A percentile compares a stretch with the other conserved stretches of the same genome.
Conservation (phyloP, 208 protist species). For the Trypanosoma theileri region DNA sequence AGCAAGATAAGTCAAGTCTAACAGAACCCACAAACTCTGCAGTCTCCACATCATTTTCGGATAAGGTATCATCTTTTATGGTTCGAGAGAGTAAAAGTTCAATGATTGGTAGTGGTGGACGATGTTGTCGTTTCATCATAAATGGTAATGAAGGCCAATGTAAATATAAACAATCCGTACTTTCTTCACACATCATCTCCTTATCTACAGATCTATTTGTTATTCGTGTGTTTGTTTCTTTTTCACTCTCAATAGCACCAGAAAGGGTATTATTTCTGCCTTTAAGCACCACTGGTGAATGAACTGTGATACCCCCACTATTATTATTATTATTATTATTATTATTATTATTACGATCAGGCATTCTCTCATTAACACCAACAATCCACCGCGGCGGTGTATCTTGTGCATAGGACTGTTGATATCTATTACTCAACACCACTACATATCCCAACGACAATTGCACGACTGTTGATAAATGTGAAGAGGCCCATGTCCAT, state of each 20-base stretch:
- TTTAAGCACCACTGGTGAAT: constrained; percentile 4
- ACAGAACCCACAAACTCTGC: constrained; percentile 4
- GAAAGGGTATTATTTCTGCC: background rate
- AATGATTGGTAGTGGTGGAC: constrained; percentile 23
- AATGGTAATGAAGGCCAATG: constrained; percentile 30
- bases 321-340: background rate
- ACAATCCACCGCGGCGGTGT: constrained; percentile 8
- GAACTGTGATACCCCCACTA: background rate
- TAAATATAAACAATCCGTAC: constrained; percentile 16
- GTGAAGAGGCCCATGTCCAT: constrained; percentile 23
- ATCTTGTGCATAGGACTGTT: background rate
- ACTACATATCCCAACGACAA: constrained; percentile 17
- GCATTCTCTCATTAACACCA: constrained; percentile 12
- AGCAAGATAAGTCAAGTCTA: constrained; percentile 19
- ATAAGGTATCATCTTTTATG: background rate
- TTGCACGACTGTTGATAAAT: constrained; percentile 5
- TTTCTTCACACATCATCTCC: background rate
- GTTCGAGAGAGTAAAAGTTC: constrained; percentile 24
- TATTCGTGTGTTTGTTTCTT: background rate
- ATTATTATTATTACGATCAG: too few relatives aligned
- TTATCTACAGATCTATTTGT: background rate
- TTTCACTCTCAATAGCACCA: too few relatives aligned
- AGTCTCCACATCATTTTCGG: background rate
- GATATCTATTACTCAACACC: background rate
- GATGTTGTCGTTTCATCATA: background rate